Percentiles rank a stretch among this genome's conserved stretches.
These are phyloP conservation scores for Neopestalotiopsis sp. DNA, from an alignment of 2,329 filamentous ascomycete species.

Conservation along the genomic window DNA sequence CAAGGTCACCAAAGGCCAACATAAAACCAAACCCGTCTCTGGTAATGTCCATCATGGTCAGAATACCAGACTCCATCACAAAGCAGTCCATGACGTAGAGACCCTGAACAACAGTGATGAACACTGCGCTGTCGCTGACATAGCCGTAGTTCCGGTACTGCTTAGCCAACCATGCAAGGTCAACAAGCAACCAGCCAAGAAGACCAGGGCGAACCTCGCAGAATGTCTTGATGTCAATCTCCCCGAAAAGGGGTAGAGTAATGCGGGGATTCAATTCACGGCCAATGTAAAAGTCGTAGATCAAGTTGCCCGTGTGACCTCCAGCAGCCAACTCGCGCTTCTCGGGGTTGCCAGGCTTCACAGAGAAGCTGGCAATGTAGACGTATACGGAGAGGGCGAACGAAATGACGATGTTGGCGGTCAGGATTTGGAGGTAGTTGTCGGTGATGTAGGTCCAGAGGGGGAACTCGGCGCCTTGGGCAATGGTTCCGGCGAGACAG, in stretches of 20 bases:
- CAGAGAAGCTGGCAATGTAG: conserved; percentile 82
- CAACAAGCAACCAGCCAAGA: conserved; percentile 85
- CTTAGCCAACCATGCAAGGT: conserved; percentile 83
- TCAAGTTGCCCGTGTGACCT: conserved; percentile 79
- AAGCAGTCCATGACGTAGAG: conserved; percentile 86
- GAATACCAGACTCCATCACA: conserved; percentile 85
- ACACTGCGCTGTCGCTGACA: conserved; percentile 83
- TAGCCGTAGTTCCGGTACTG: conserved; percentile 87
- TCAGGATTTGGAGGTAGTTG: conserved; percentile 86
- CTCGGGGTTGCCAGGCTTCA: conserved; percentile 75
- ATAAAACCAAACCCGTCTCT: conserved; percentile 95
- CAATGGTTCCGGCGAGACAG: conserved; percentile 74
- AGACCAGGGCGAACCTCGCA: conserved; percentile 92
- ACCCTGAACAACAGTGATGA: conserved; percentile 78
- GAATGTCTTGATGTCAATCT: conserved; percentile 89
- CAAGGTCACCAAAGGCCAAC: conserved; percentile 90
- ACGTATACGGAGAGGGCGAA: conserved; percentile 77
- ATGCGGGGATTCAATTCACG: conserved; percentile 92
- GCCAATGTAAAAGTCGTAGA: conserved; percentile 98
- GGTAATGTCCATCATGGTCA: conserved; percentile 94
- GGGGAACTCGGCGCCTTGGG: conserved; percentile 80
- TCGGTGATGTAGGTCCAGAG: conserved; percentile 94
- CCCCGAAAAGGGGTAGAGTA: conserved; percentile 77
- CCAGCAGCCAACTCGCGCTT: conserved; percentile 81
- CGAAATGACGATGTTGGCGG: conserved; percentile 80